These are phyloP conservation scores for Gleditsia sinensis DNA, from an alignment of 306 rosid genomes.

Conservation along the genomic window DNA sequence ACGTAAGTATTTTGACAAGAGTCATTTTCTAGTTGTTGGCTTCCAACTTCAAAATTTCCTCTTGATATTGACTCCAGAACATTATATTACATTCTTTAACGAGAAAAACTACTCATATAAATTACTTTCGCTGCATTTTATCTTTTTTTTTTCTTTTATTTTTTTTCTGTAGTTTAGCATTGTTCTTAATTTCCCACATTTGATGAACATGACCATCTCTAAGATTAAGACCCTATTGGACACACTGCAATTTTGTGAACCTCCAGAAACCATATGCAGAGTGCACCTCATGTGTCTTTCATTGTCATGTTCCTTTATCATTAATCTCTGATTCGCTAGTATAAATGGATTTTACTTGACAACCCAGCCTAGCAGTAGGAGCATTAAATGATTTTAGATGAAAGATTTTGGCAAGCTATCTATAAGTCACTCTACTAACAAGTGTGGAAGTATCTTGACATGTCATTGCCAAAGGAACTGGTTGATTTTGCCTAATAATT, in stretches of 20 bases:
- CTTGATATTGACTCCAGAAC: background rate
- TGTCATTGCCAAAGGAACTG: background rate
- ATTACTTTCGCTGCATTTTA: background rate
- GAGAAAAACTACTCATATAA: background rate
- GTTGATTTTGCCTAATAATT: background rate
- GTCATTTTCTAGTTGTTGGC: background rate
- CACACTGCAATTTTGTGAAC: background rate
- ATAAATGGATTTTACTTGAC: slow-evolving; percentile 9
- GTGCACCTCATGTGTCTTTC: background rate
- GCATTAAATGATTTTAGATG: background rate
- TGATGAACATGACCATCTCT: background rate
- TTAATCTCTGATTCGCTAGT: background rate
- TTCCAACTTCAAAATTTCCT: background rate
- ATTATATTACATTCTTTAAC: background rate
- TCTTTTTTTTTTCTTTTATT: background rate
- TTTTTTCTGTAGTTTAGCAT: too few relatives aligned
- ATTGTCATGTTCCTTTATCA: slow-evolving; percentile 11
- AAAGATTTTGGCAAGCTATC: background rate
- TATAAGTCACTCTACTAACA: slow-evolving; percentile 5
- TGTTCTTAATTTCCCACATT: too few relatives aligned
- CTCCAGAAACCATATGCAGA: background rate
- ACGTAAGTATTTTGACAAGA: background rate
- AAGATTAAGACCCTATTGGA: background rate
- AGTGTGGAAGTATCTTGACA: background rate
- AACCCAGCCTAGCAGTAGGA: background rate